phyloP scores from a whole-genome alignment of 2,329 filamentous ascomycete species.

The Paraphoma sp. region DNA sequence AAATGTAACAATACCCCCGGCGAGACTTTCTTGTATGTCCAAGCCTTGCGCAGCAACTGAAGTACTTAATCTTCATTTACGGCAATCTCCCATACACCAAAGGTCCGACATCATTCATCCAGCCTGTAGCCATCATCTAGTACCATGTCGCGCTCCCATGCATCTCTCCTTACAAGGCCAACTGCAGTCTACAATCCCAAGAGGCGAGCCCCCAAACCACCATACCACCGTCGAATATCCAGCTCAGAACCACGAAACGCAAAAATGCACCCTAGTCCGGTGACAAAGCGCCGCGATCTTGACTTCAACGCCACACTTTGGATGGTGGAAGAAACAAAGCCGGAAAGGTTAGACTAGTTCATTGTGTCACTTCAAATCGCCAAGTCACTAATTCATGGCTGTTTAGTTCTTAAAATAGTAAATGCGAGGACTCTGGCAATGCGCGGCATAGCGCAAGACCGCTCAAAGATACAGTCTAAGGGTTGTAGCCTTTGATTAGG shows the following conservation, averaged over 20 bases:
- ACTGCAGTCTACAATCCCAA: neutral
- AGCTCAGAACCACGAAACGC: neutral
- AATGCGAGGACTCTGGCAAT: neutral
- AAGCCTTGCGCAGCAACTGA: too few relatives aligned
- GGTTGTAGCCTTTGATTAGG: too few relatives aligned
- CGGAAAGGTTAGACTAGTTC: neutral
- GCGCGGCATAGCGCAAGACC: too few relatives aligned
- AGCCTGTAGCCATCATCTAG: neutral
- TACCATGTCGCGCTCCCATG: constrained; percentile 1
- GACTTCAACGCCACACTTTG: constrained; percentile 8
- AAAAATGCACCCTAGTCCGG: neutral
- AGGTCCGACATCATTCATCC: neutral
- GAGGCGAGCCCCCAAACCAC: neutral
- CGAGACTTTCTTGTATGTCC: too few relatives aligned
- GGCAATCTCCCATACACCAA: neutral
- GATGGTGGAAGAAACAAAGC: constrained; percentile 2
- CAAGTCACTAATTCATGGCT: neutral
- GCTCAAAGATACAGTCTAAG: too few relatives aligned
- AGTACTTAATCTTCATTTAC: too few relatives aligned
- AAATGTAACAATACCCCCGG: neutral
- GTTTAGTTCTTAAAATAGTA: neutral
- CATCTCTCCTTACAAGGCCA: neutral
- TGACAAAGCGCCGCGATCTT: constrained; percentile 1
- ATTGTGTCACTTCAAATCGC: neutral
- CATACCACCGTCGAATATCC: neutral